Percentiles rank a stretch among this genome's conserved stretches.
phyloP scores from a whole-genome alignment of 768 basidiomycete genomes.

The Auricularia sp. region DNA sequence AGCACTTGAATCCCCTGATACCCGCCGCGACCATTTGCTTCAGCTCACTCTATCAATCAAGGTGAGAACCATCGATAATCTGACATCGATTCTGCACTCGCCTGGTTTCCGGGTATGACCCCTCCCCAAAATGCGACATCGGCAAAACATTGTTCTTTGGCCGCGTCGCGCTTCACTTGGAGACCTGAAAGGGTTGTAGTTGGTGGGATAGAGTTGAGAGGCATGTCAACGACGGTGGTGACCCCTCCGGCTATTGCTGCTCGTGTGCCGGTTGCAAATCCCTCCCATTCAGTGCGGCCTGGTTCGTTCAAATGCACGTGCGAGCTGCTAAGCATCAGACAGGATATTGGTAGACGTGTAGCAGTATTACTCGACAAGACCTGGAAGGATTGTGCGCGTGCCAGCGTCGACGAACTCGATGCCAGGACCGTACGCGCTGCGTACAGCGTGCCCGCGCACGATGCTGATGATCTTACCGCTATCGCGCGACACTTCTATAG shows the following conservation, averaged over 20 bases:
- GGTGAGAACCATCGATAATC: background rate
- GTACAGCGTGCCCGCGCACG: slow-evolving; percentile 23
- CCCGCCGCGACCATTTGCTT: slow-evolving; percentile 67
- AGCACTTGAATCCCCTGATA: slow-evolving; percentile 95
- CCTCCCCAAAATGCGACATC: slow-evolving; percentile 96
- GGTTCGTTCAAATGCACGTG: slow-evolving; percentile 94
- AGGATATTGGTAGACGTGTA: slow-evolving; percentile 2
- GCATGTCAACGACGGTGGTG: slow-evolving; percentile 97
- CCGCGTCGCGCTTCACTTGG: slow-evolving; percentile 57
- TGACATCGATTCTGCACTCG: slow-evolving; percentile 16
- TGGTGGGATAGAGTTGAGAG: slow-evolving; percentile 92
- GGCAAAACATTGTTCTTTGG: slow-evolving; percentile 60
- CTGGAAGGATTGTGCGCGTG: slow-evolving; percentile 56
- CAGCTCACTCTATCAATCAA: slow-evolving; percentile 48
- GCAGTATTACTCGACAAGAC: slow-evolving; percentile 65
- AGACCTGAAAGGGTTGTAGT: slow-evolving; percentile 81
- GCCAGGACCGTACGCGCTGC: slow-evolving; percentile 20
- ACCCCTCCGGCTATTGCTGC: slow-evolving; percentile 90
- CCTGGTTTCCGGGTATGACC: slow-evolving; percentile 86
- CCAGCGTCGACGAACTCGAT: slow-evolving; percentile 46
- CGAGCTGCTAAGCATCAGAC: slow-evolving; percentile 36
- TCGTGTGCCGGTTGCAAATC: slow-evolving; percentile 81
- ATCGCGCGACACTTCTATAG: slow-evolving; percentile 47
- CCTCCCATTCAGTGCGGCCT: slow-evolving; percentile 90
- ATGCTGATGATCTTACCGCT: slow-evolving; percentile 52